A percentile compares a stretch with the other conserved stretches of the same genome.
Conservation (phyloP, 768 basidiomycete genomes). For the Hygrocybe coccinea region DNA sequence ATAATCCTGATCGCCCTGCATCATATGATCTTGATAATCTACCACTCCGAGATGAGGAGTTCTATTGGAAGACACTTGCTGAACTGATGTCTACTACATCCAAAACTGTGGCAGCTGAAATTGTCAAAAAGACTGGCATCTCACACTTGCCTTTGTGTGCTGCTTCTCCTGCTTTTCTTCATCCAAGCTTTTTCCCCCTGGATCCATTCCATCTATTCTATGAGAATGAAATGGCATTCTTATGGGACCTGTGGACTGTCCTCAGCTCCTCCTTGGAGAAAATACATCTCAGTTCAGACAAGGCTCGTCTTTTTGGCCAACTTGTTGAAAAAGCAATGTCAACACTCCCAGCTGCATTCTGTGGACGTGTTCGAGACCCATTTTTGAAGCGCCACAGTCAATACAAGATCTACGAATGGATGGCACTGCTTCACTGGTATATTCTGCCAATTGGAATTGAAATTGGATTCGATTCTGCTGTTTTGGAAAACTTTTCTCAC, state of each 20-base stretch:
- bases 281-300: slow-evolving; percentile 16
- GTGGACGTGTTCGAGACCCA: slow-evolving; percentile 27
- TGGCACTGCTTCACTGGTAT: slow-evolving; percentile 34
- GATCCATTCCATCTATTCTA: slow-evolving; percentile 37
- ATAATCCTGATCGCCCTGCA: too few relatives aligned
- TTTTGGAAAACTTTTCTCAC: slow-evolving; percentile 26
- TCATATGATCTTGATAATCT: too few relatives aligned
- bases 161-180: slow-evolving; percentile 27
- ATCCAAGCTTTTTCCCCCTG: slow-evolving; percentile 31
- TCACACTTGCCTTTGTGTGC: slow-evolving; percentile 26
- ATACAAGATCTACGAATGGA: slow-evolving; percentile 36
- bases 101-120: slow-evolving; percentile 14
- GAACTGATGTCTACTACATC: slow-evolving; percentile 6
- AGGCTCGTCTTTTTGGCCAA: slow-evolving; percentile 19
- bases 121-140: slow-evolving; percentile 23
- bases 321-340: slow-evolving; percentile 19
- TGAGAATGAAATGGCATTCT: slow-evolving; percentile 27
- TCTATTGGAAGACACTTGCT: too few relatives aligned
- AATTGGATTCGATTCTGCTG: slow-evolving; percentile 17
- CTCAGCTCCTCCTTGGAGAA: slow-evolving; percentile 12
- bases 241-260: slow-evolving; percentile 31
- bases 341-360: slow-evolving; percentile 30
- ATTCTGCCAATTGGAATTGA: slow-evolving; percentile 33
- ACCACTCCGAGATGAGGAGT: too few relatives aligned
- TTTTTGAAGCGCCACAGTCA: slow-evolving; percentile 33